Evolutionary conservation across 345 rosid species (phyloP).

Genomic region (Camelina hispida): DNA sequence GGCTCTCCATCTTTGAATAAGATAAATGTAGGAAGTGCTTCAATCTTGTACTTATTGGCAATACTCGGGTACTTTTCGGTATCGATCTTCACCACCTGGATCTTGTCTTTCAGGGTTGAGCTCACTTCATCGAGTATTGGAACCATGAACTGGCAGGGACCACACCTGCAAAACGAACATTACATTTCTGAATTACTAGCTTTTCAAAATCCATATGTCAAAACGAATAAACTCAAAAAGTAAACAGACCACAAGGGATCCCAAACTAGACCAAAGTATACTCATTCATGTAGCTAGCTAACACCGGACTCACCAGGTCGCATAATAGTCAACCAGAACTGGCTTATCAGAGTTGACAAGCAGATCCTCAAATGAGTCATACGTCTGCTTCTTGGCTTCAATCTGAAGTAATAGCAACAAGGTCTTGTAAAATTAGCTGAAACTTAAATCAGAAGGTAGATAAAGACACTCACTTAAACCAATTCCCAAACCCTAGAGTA

Average conservation of each 20-base stretch:
- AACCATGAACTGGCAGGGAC: slow-evolving; percentile 93
- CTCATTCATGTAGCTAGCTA: slow-evolving; percentile 9
- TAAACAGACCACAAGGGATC: slow-evolving; percentile 19
- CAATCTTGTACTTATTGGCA: slow-evolving; percentile 73
- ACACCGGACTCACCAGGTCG: slow-evolving; percentile 66
- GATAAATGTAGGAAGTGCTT: slow-evolving; percentile 91
- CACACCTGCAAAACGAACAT: slow-evolving; percentile 66
- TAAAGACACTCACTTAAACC: slow-evolving; percentile 7
- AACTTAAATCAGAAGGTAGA: background rate
- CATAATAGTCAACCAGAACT: slow-evolving; percentile 85
- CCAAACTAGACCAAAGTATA: background rate
- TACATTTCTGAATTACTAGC: background rate
- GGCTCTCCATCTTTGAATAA: slow-evolving; percentile 86
- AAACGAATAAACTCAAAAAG: background rate
- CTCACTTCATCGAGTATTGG: slow-evolving; percentile 84
- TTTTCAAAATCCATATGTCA: background rate
- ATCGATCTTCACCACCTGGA: slow-evolving; percentile 89
- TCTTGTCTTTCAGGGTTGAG: slow-evolving; percentile 63
- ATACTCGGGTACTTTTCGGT: slow-evolving; percentile 86
- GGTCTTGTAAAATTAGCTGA: background rate
- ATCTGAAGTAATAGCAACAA: slow-evolving; percentile 45
- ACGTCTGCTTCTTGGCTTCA: slow-evolving; percentile 83
- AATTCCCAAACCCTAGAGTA: background rate
- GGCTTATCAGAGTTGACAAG: slow-evolving; percentile 76
- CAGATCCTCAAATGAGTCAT: slow-evolving; percentile 68